These are phyloP conservation scores for Saururus chinensis DNA, from an alignment of 164 flowering plant species.

Conservation along the genomic window DNA sequence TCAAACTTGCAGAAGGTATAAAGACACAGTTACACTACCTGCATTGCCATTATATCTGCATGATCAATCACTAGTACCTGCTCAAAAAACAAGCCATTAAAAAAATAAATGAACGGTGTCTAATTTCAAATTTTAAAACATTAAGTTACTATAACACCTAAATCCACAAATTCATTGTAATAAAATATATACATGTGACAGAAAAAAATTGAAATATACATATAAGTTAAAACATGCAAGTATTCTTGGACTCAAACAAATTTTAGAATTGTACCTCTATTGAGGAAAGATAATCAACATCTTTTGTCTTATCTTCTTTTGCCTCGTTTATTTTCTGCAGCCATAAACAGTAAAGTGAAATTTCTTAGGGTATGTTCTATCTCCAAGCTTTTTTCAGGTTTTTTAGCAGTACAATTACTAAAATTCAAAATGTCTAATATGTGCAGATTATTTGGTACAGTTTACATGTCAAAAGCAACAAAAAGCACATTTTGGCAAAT, in stretches of 20 bases:
- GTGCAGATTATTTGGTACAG: too few species aligned
- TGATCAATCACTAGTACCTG: constrained; percentile 83
- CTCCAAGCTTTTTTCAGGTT: background rate
- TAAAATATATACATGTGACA: background rate
- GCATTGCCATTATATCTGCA: constrained; percentile 90
- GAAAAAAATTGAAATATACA: background rate
- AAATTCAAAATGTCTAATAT: too few species aligned
- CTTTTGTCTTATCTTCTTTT: constrained; percentile 55
- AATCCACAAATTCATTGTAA: background rate
- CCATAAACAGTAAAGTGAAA: too few species aligned
- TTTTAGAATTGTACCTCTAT: constrained; percentile 52
- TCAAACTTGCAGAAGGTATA: constrained; percentile 1
- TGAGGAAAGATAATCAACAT: constrained; percentile 88
- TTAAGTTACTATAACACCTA: background rate
- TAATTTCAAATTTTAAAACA: background rate
- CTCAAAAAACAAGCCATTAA: background rate
- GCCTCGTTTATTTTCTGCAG: constrained; percentile 71
- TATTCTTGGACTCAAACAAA: background rate
- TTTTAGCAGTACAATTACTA: too few species aligned
- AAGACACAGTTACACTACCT: constrained; percentile 32
- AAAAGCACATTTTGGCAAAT: too few species aligned
- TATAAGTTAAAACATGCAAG: background rate
- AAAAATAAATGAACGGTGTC: background rate
- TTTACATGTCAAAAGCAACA: too few species aligned
- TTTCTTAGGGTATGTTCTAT: background rate